Conservation (phyloP, 2,329 filamentous ascomycete genomes). For the Monilinia aucupariae region DNA sequence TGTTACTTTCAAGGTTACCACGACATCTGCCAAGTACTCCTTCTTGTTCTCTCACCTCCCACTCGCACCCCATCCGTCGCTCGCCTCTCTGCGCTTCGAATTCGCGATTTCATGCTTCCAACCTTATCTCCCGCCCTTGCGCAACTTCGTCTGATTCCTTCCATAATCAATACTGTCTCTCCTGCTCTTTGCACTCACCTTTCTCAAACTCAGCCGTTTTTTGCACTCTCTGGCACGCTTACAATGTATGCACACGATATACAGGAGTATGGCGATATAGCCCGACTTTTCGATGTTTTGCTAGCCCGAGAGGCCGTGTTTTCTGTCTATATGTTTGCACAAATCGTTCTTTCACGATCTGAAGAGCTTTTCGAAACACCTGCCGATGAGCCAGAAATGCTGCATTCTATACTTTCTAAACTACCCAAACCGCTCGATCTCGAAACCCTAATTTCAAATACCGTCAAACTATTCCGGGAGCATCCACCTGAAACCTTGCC, state of each 20-base stretch:
- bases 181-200: constrained; percentile 67
- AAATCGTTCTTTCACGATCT: constrained; percentile 75
- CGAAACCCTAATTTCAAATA: constrained; percentile 65
- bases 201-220: constrained; percentile 77
- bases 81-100: constrained; percentile 81
- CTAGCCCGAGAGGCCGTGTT: constrained; percentile 84
- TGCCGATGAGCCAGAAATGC: constrained; percentile 80
- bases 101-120: constrained; percentile 96
- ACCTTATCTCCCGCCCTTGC: constrained; percentile 72
- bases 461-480: constrained; percentile 56
- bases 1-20: constrained; percentile 99
- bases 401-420: constrained; percentile 82
- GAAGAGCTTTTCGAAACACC: constrained; percentile 82
- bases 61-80: constrained; percentile 60
- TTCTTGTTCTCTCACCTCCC: constrained; percentile 70
- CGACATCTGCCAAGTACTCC: constrained; percentile 93
- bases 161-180: constrained; percentile 70
- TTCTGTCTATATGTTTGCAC: constrained; percentile 84
- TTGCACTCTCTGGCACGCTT: constrained; percentile 85
- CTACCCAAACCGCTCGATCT: constrained; percentile 76
- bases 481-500: constrained; percentile 69
- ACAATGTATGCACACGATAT: constrained; percentile 98
- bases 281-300: constrained; percentile 86
- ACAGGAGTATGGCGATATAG: constrained; percentile 80
- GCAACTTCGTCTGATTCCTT: constrained; percentile 82